A percentile compares a stretch with the other conserved stretches of the same genome.
phyloP scores from a whole-genome alignment of 768 basidiomycete species.

The Leccinum subtestaceum region DNA sequence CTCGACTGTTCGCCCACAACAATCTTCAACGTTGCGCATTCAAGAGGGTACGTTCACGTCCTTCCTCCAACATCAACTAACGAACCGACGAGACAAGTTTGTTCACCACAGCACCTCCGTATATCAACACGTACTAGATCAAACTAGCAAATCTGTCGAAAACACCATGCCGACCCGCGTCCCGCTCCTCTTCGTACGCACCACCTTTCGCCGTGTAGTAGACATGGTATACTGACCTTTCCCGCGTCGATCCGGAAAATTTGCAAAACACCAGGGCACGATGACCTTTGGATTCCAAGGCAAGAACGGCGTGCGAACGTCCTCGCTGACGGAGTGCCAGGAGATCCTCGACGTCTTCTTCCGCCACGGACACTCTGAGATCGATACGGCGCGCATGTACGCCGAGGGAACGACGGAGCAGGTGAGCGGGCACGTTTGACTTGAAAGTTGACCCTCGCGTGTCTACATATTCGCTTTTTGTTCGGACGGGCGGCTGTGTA shows the following conservation, averaged over 20 bases:
- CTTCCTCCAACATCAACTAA: neutral
- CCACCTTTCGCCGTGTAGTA: neutral
- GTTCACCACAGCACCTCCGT: neutral
- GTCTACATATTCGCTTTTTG: neutral
- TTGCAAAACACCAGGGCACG: constrained; percentile 34
- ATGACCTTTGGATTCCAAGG: constrained; percentile 45
- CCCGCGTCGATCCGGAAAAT: neutral
- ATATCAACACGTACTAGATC: neutral
- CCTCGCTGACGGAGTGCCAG: constrained; percentile 37
- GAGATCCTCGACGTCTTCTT: constrained; percentile 46
- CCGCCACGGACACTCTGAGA: constrained; percentile 39
- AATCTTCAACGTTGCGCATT: neutral
- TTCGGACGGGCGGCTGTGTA: neutral
- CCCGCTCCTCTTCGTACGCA: constrained; percentile 27
- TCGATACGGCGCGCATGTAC: constrained; percentile 54
- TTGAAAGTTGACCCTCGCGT: neutral
- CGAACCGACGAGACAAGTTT: neutral
- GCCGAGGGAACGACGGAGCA: constrained; percentile 55
- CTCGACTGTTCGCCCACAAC: neutral
- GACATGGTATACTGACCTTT: neutral
- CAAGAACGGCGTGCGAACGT: constrained; percentile 40
- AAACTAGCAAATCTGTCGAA: neutral
- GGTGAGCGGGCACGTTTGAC: constrained; percentile 23
- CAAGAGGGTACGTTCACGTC: neutral
- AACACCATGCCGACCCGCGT: constrained; percentile 27